These are phyloP conservation scores for Colletotrichum cuscutae DNA, from an alignment of 2,329 filamentous ascomycete genomes.

Conservation along the genomic window DNA sequence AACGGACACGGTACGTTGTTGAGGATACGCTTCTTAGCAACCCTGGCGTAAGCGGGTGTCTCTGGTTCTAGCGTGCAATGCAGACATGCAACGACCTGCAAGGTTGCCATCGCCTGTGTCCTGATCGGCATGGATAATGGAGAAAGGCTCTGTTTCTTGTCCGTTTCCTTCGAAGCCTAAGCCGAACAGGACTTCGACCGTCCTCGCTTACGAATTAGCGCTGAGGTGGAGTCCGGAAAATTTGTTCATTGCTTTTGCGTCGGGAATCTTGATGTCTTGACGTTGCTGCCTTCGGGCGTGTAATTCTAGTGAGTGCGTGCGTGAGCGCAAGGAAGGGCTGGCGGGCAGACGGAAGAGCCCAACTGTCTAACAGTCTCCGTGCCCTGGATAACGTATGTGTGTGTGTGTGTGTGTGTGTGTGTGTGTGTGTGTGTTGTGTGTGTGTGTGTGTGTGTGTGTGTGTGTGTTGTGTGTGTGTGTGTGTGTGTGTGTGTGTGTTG, in stretches of 20 bases:
- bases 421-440: neutral
- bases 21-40: neutral
- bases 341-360: neutral
- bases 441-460: neutral
- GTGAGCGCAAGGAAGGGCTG: neutral
- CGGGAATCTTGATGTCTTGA: neutral
- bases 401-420: neutral
- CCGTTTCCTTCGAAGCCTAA: conserved; percentile 7
- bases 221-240: conserved; percentile 11
- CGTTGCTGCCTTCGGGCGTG: neutral
- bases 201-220: neutral
- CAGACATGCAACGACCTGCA: conserved; percentile 5
- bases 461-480: neutral
- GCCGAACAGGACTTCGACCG: conserved; percentile 8
- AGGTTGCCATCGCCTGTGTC: neutral
- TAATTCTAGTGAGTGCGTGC: neutral
- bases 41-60: neutral
- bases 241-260: neutral
- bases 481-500: neutral
- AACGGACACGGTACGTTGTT: neutral
- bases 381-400: neutral
- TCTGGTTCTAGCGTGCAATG: neutral
- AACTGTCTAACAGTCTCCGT: neutral
- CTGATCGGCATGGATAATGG: neutral
- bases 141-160: neutral